Evolutionary conservation across 495 filamentous ascomycete species (phyloP).

Genomic region (Daldinia bambusicola): DNA sequence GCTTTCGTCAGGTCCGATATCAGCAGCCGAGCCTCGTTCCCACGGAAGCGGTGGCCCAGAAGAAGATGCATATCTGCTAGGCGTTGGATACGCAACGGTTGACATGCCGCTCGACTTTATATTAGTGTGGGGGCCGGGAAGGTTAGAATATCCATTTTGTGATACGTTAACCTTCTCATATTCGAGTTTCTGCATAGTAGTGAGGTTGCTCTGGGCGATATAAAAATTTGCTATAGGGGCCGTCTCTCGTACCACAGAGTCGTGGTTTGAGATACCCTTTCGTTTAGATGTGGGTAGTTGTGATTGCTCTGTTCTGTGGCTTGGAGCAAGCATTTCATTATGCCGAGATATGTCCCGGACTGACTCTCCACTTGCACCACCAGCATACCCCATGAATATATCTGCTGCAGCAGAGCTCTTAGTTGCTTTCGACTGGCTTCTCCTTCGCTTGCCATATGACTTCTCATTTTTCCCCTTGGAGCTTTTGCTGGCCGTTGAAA

Average conservation of each 20-base stretch:
- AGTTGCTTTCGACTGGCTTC: slow-evolving; percentile 13
- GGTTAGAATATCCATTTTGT: slow-evolving; percentile 25
- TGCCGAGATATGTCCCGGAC: neutral
- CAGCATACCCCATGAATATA: slow-evolving; percentile 25
- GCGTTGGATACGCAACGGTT: slow-evolving; percentile 46
- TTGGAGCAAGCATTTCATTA: slow-evolving; percentile 15
- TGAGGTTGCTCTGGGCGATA: slow-evolving; percentile 45
- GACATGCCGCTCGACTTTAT: slow-evolving; percentile 45
- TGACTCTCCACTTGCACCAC: slow-evolving; percentile 2
- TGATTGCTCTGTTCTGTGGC: slow-evolving; percentile 3
- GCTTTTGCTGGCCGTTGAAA: slow-evolving; percentile 7
- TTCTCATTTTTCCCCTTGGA: slow-evolving; percentile 31
- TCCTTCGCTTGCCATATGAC: slow-evolving; percentile 33
- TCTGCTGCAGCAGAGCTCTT: slow-evolving; percentile 24
- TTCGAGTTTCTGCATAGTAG: slow-evolving; percentile 49
- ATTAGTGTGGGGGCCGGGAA: slow-evolving; percentile 29
- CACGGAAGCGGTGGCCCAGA: slow-evolving; percentile 43
- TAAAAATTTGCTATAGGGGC: slow-evolving; percentile 37
- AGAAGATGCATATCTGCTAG: slow-evolving; percentile 44
- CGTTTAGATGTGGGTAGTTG: slow-evolving; percentile 19
- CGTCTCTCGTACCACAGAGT: slow-evolving; percentile 19
- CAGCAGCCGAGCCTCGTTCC: slow-evolving; percentile 29
- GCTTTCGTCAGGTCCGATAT: slow-evolving; percentile 21
- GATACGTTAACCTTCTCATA: slow-evolving; percentile 43
- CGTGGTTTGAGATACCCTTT: slow-evolving; percentile 29